Evolutionary conservation across 202 grass and related monocot species (phyloP).

Genomic region (Eragrostis tef): DNA sequence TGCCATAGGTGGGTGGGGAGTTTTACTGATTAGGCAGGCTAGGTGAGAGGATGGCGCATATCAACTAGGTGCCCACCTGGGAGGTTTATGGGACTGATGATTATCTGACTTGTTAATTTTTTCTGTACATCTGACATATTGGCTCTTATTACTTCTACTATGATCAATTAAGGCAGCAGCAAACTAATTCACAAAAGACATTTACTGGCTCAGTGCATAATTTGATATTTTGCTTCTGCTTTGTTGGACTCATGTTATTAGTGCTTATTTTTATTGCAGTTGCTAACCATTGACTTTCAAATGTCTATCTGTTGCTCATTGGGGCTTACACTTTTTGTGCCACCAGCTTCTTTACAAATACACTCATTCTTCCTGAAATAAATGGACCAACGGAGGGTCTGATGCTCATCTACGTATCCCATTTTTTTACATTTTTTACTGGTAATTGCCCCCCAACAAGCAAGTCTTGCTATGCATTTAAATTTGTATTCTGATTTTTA

Average conservation of each 20-base stretch:
- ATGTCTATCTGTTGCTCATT: conserved; percentile 36
- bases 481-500: background rate
- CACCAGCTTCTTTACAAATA: conserved; percentile 96
- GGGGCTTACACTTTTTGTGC: conserved; percentile 28
- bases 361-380: conserved; percentile 84
- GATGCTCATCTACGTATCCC: conserved; percentile 94
- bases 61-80: background rate
- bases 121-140: background rate
- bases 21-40: background rate
- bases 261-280: conserved; percentile 28
- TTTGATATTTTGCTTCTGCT: background rate
- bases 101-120: background rate
- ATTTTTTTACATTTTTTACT: conserved; percentile 86
- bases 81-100: background rate
- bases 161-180: background rate
- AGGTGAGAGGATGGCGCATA: background rate
- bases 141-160: background rate
- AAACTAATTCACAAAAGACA: conserved; percentile 5
- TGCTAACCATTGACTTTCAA: conserved; percentile 34
- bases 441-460: conserved; percentile 48
- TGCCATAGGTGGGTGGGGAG: background rate
- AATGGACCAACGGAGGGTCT: conserved; percentile 98
- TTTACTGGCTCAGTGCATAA: background rate
- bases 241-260: conserved; percentile 8
- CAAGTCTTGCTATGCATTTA: conserved; percentile 10